A percentile compares a stretch with the other conserved stretches of the same genome.
Conservation (phyloP, 345 rosid species). For the Dovyalis caffra region DNA sequence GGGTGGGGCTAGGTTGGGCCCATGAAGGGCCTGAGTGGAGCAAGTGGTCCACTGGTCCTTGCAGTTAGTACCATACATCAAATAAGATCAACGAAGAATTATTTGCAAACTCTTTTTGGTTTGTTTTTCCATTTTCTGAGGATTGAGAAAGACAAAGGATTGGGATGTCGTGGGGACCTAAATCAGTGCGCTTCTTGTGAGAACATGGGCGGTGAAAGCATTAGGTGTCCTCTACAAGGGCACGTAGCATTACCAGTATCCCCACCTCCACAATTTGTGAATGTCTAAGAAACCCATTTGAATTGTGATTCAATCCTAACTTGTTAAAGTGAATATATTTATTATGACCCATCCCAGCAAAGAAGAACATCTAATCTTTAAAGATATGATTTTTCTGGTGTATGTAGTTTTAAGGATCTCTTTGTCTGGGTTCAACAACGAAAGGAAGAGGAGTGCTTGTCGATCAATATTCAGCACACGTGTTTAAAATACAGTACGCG, state of each 20-base stretch:
- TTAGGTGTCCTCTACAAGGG: not conserved
- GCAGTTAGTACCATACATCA: not conserved
- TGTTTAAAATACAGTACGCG: too few species aligned
- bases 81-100: not conserved
- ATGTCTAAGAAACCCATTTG: not conserved
- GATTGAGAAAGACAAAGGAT: too few species aligned
- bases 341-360: not conserved
- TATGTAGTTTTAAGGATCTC: not conserved
- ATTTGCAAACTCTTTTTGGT: too few species aligned
- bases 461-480: too few species aligned
- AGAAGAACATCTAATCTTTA: not conserved
- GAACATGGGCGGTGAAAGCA: not conserved
- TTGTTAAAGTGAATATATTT: not conserved
- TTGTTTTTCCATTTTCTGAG: too few species aligned
- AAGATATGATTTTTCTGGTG: not conserved
- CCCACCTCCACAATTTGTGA: not conserved
- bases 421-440: not conserved
- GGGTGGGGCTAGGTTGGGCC: not conserved
- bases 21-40: not conserved
- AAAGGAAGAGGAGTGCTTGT: not conserved
- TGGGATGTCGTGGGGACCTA: too few species aligned
- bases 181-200: not conserved
- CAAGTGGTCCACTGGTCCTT: not conserved
- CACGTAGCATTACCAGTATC: not conserved
- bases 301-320: not conserved